These are phyloP conservation scores for Heliosperma pusillum DNA, from an alignment of 148 eudicot species.

Conservation along the genomic window DNA sequence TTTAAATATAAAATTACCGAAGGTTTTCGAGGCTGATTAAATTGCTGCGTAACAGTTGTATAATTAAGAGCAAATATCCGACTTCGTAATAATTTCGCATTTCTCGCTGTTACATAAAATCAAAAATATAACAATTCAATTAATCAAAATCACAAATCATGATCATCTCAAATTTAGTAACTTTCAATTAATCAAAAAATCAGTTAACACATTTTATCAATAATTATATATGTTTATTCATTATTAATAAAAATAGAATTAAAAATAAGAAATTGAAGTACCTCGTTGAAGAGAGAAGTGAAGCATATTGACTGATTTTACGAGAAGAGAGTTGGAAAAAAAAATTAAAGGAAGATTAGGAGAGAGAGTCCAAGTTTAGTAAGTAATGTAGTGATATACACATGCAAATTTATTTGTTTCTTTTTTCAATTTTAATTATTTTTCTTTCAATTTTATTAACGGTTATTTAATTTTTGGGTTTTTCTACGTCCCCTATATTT, in stretches of 20 bases:
- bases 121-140: neutral
- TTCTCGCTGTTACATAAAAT: constrained; percentile 33
- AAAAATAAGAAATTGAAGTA: constrained; percentile 19
- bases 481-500: too few relatives aligned
- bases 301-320: constrained; percentile 41
- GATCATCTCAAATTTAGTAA: neutral
- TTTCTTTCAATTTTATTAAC: too few relatives aligned
- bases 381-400: neutral
- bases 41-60: constrained; percentile 57
- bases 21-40: constrained; percentile 44
- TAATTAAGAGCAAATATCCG: constrained; percentile 42
- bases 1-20: constrained; percentile 39
- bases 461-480: neutral
- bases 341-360: neutral
- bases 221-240: neutral
- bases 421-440: too few relatives aligned
- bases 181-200: neutral
- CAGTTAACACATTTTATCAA: too few relatives aligned
- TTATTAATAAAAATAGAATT: neutral
- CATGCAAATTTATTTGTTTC: too few relatives aligned
- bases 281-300: constrained; percentile 67
- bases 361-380: neutral
- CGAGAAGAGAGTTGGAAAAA: constrained; percentile 3
- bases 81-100: constrained; percentile 44
- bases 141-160: constrained; percentile 12